These are phyloP conservation scores for Mycena epipterygia DNA, from an alignment of 768 basidiomycete species.

Conservation along the genomic window DNA sequence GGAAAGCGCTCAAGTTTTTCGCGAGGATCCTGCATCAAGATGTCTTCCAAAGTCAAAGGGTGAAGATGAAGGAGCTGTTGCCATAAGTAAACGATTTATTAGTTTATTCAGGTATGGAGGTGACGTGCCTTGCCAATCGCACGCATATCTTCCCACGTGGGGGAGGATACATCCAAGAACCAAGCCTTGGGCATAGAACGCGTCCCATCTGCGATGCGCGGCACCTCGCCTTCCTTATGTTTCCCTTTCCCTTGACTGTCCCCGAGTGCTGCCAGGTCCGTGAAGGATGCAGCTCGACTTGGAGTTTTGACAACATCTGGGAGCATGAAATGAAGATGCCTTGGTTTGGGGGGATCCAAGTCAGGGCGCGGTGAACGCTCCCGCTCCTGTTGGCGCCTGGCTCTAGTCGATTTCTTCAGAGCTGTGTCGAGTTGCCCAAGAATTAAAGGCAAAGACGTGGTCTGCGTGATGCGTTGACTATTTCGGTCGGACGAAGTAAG, in stretches of 20 bases:
- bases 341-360: conserved; percentile 20
- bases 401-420: conserved; percentile 56
- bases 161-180: conserved; percentile 93
- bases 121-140: conserved; percentile 81
- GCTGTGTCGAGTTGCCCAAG: conserved; percentile 64
- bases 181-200: conserved; percentile 68
- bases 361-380: conserved; percentile 30
- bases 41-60: conserved; percentile 94
- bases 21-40: conserved; percentile 89
- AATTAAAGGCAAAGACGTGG: conserved; percentile 62
- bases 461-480: conserved; percentile 51
- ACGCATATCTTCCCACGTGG: conserved; percentile 90
- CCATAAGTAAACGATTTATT: neutral
- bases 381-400: conserved; percentile 45
- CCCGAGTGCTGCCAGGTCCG: conserved; percentile 40
- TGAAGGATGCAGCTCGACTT: conserved; percentile 47
- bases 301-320: conserved; percentile 43
- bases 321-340: conserved; percentile 52
- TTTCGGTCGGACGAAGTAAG: conserved; percentile 32
- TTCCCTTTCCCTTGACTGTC: conserved; percentile 62
- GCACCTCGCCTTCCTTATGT: conserved; percentile 44
- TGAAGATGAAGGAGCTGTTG: conserved; percentile 86
- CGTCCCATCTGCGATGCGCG: neutral
- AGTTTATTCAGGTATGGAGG: neutral
- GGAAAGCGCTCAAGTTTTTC: conserved; percentile 94